phyloP scores from a whole-genome alignment of 1,139 yeast species.

The Hemisphaericaspora xylofermentans region DNA sequence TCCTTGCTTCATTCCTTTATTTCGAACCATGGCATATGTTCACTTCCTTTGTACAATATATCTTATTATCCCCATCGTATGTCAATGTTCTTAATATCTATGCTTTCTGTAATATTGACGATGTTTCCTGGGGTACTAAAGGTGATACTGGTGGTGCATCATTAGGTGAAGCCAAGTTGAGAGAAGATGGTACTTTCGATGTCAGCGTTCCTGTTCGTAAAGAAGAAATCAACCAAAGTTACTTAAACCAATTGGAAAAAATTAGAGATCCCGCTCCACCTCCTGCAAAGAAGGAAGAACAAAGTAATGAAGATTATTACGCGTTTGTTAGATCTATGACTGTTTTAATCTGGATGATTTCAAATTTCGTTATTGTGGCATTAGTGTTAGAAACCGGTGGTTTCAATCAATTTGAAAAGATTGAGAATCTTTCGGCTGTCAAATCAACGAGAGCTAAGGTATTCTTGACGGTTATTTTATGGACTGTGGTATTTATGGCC shows the following conservation, averaged over 20 bases:
- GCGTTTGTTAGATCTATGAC: constrained; percentile 81
- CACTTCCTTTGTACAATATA: constrained; percentile 47
- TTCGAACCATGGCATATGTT: constrained; percentile 56
- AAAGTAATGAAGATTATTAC: constrained; percentile 63
- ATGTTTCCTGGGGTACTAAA: constrained; percentile 53
- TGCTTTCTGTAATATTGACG: constrained; percentile 52
- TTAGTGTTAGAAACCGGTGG: constrained; percentile 74
- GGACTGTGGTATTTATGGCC: constrained; percentile 83
- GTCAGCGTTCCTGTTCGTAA: constrained; percentile 67
- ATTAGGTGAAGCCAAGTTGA: constrained; percentile 58
- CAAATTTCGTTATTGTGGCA: constrained; percentile 71
- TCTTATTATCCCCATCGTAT: constrained; percentile 47
- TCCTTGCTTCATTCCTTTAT: constrained; percentile 46
- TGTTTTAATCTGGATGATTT: constrained; percentile 74
- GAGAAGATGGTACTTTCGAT: constrained; percentile 65
- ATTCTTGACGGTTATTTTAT: constrained; percentile 69
- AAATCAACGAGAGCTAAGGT: constrained; percentile 35
- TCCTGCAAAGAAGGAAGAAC: constrained; percentile 34
- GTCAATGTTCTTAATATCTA: constrained; percentile 49
- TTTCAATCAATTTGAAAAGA: constrained; percentile 34
- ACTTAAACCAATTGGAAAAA: constrained; percentile 61
- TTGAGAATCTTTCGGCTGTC: constrained; percentile 14
- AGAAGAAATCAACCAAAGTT: constrained; percentile 60
- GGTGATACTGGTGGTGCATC: constrained; percentile 47
- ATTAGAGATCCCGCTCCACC: constrained; percentile 45